Percentiles rank a stretch among this genome's conserved stretches.
Evolutionary conservation across 2,329 filamentous ascomycete species (phyloP).

Genomic region (Xylariomycetidae sp.): DNA sequence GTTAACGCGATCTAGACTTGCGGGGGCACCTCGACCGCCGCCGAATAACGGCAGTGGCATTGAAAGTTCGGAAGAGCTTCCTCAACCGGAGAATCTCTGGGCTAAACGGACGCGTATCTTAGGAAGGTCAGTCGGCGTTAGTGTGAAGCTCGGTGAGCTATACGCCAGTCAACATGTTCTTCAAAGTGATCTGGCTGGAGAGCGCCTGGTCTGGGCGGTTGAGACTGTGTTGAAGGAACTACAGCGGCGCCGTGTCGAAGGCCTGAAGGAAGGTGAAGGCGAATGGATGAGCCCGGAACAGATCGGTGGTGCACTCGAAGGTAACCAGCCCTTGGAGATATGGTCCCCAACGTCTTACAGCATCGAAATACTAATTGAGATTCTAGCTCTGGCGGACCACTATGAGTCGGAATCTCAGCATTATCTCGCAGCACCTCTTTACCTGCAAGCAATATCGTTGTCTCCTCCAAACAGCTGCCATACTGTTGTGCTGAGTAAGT

Average conservation of each 20-base stretch:
- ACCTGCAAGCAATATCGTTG: constrained; percentile 74
- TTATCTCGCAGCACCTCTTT: constrained; percentile 78
- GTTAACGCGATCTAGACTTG: no score
- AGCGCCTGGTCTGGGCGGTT: constrained; percentile 72
- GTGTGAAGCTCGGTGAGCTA: constrained; percentile 78
- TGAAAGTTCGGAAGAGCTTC: no score
- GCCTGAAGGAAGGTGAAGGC: constrained; percentile 63
- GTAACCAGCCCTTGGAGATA: constrained; percentile 32
- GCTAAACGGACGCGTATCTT: constrained; percentile 60
- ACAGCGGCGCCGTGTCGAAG: constrained; percentile 58
- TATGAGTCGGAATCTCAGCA: constrained; percentile 71
- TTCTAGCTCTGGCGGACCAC: constrained; percentile 61
- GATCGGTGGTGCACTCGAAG: constrained; percentile 68
- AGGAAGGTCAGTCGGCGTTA: constrained; percentile 67
- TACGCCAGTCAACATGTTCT: constrained; percentile 73
- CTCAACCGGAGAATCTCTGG: constrained; percentile 47
- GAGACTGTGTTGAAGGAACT: constrained; percentile 73
- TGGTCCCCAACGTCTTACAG: no score
- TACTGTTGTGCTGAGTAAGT: constrained; percentile 68
- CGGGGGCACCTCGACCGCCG: no score
- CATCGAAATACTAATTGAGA: constrained; percentile 18
- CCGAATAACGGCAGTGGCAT: no score
- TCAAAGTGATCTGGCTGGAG: constrained; percentile 67
- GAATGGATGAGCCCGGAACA: constrained; percentile 66
- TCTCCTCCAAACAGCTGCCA: constrained; percentile 63